Evolutionary conservation across 768 basidiomycete genomes (phyloP).

Genomic region (Kwoniella dejecticola): DNA sequence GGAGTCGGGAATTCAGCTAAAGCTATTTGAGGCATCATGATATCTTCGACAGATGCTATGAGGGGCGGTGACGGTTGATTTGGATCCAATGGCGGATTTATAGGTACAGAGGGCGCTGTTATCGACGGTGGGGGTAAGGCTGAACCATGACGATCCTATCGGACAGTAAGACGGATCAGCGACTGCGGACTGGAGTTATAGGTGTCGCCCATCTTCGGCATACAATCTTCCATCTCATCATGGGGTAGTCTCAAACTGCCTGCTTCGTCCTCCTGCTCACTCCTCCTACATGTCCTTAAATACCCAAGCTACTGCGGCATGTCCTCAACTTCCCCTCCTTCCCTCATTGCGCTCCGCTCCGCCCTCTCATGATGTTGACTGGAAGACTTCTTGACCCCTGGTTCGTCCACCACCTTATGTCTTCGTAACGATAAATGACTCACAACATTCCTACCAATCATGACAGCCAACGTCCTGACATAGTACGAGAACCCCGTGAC

Average conservation of each 20-base stretch:
- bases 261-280: too few relatives aligned
- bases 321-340: too few relatives aligned
- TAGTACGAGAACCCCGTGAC: constrained; percentile 82
- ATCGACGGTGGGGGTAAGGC: constrained; percentile 34
- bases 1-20: constrained; percentile 25
- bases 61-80: constrained; percentile 20
- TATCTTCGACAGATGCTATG: not conserved
- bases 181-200: not conserved
- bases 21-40: constrained; percentile 3
- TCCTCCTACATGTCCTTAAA: too few relatives aligned
- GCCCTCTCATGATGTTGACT: too few relatives aligned
- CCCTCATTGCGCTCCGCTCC: too few relatives aligned
- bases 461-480: constrained; percentile 89
- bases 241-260: too few relatives aligned
- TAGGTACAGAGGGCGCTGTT: constrained; percentile 27
- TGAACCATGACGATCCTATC: constrained; percentile 23
- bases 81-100: constrained; percentile 30
- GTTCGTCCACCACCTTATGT: too few relatives aligned
- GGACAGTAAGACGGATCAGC: not conserved
- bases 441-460: constrained; percentile 72
- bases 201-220: too few relatives aligned
- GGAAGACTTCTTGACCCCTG: too few relatives aligned
- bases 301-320: too few relatives aligned
- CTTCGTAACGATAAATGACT: too few relatives aligned
- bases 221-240: too few relatives aligned